Evolutionary conservation across 2,329 filamentous ascomycete genomes (phyloP), one percentile per base, ranked within the genome.

Genomic region (Penicillium sp.): DNA sequence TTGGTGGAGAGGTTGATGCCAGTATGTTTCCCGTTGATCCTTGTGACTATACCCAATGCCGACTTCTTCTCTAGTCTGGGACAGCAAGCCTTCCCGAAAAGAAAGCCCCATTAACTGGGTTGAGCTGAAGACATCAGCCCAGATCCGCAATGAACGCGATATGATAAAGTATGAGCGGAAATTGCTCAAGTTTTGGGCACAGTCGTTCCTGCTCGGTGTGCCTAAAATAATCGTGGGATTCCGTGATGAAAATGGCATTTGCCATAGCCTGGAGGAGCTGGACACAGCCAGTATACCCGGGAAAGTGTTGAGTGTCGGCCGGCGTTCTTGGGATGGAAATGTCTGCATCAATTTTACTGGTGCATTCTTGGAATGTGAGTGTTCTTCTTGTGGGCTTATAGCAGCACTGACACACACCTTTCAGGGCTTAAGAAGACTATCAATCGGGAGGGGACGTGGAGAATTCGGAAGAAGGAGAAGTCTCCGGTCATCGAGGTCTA

Each of bases 171-270:
- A 93, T 69, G 90, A 97, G 73, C 84, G 89, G 46, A 97, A 97
- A 71, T 81, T 97, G 52, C 83, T 96, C 74, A 95, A 95, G 68
- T 96, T 93, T 75, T 99, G 94, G 94, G 90, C 93, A 15, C 94
- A 97, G 72, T 96, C 90, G 0, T 99, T 96, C 68, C 80, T 99
- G 3, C 86, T 99, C 2, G 93, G 93, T 39, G 92, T 97, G 1
- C 91, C 91, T 0, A 94, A 87, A 62, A 90, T 99, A 61, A 85
- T 97, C 44, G 89, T 99, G 31, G 94, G 94, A 1, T 97, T 94
- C 71, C 86, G 94, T 46, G 86, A 83, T 34, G 84, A 81, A 53
- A 68, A 86, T 52, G 93, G 94, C 8, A 82, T 90, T 50, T 78
- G 99, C 23, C 80, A 81, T 46, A 80, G 83, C 13, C 69, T 95